These are phyloP conservation scores for Beauveria sp. DNA, from an alignment of 2,329 filamentous ascomycete species.

Conservation along the genomic window DNA sequence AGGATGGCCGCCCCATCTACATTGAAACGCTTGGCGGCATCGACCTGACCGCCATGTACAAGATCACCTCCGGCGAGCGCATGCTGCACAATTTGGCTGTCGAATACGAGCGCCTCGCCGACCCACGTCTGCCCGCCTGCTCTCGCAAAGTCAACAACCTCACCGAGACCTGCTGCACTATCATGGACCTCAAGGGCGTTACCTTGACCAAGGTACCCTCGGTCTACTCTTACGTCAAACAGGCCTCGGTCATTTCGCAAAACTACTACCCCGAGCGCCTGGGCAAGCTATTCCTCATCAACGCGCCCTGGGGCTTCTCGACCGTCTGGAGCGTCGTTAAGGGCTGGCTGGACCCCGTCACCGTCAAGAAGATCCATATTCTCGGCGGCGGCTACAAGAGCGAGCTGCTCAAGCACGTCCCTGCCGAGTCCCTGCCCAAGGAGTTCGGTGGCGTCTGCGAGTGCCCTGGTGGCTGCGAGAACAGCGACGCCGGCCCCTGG, in stretches of 20 bases:
- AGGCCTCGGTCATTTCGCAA: conserved; percentile 83
- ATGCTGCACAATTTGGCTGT: conserved; percentile 95
- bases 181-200: conserved; percentile 97
- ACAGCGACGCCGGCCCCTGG: conserved; percentile 92
- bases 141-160: conserved; percentile 84
- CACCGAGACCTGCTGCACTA: conserved; percentile 95
- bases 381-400: conserved; percentile 74
- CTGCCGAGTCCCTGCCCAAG: conserved; percentile 82
- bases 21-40: conserved; percentile 95
- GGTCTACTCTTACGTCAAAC: conserved; percentile 81
- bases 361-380: conserved; percentile 91
- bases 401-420: conserved; percentile 77
- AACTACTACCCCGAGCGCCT: conserved; percentile 99
- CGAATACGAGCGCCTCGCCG: conserved; percentile 94
- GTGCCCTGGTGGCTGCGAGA: conserved; percentile 72
- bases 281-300: conserved; percentile 95
- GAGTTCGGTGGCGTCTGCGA: conserved; percentile 77
- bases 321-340: conserved; percentile 80
- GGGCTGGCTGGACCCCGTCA: conserved; percentile 93
- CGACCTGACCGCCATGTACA: conserved; percentile 81
- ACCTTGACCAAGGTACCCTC: conserved; percentile 71
- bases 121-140: conserved; percentile 89
- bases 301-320: conserved; percentile 93
- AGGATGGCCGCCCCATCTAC: conserved; percentile 96
- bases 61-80: conserved; percentile 84